Base-by-base conservation (phyloP, 495 filamentous ascomycete genomes). In the Aspergillus heteromorphus region DNA sequence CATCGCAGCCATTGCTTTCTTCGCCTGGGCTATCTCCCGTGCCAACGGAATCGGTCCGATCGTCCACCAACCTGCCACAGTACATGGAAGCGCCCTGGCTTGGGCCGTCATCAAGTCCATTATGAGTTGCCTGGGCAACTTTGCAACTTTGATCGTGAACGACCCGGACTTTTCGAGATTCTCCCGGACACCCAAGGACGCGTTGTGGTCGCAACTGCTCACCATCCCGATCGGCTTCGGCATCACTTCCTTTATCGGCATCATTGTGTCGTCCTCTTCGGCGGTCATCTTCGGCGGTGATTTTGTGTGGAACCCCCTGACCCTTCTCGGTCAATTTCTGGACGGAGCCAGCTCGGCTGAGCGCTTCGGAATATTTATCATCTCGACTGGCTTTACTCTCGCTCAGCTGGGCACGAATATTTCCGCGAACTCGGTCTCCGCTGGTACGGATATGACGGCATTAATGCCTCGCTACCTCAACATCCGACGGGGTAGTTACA, bases 351-450 rank as follows among this genome's bases (percentile, higher is more conserved):
- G 85, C 49, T 84, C 85, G 14, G 84, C 72, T 7, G 84, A 91
- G 62, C 87, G 92, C 23, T 89, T 91, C 55, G 92, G 90, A 34
- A 89, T 96, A 56, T 97, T 96, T 66, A 76, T 96, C 55, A 95
- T 96, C 58, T 74, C 89, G 0, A 65, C 79, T 18, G 90, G 90
- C 6, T 96, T 96, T 66, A 79, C 87, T 4, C 79, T 97, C 11
- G 91, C 92, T 13, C 91, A 96, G 67, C 73, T 96, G 14, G 92
- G 92, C 45, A 95, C 92, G 40, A 97, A 97, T 61, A 96, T 96
- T 59, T 87, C 91, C 3, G 91, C 91, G 55, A 97, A 97, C 71
- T 89, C 85, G 0, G 86, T 95, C 48, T 92, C 88, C 9, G 88
- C 90, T 27, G 92, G 92, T 17, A 93, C 91, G 0, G 92, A 97